Percentiles rank a stretch among this genome's conserved stretches.
phyloP scores from a whole-genome alignment of 2,329 filamentous ascomycete genomes.

The Chrysosporium keratinophilum region DNA sequence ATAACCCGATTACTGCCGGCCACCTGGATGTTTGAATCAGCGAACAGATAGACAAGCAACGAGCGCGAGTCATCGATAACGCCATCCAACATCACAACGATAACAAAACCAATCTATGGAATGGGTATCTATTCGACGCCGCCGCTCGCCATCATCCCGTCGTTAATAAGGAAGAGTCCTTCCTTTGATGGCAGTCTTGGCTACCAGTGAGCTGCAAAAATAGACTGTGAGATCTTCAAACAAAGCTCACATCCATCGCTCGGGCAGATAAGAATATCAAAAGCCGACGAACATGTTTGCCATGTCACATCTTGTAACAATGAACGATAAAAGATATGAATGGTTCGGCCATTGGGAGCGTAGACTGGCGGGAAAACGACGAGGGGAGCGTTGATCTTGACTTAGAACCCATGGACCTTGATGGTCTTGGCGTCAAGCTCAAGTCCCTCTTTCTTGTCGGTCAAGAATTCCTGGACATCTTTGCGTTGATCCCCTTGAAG shows the following conservation, averaged over 20 bases:
- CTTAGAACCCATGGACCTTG: constrained; percentile 56
- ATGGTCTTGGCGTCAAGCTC: constrained; percentile 94
- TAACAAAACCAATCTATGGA: constrained; percentile 4
- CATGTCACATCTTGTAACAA: neutral
- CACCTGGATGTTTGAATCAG: neutral
- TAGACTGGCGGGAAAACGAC: constrained; percentile 32
- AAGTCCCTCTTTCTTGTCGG: constrained; percentile 88
- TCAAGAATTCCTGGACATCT: constrained; percentile 95
- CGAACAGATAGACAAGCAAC: neutral
- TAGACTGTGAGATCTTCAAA: neutral
- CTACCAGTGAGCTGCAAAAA: neutral
- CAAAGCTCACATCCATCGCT: neutral
- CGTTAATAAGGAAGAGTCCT: neutral
- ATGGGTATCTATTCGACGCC: constrained; percentile 37
- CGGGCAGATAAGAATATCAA: neutral
- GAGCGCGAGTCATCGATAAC: constrained; percentile 1
- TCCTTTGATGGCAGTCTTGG: constrained; percentile 10
- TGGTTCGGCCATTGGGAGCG: constrained; percentile 30
- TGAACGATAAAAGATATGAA: constrained; percentile 22
- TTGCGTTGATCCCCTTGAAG: constrained; percentile 98
- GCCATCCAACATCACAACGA: constrained; percentile 1
- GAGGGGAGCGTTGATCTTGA: constrained; percentile 34
- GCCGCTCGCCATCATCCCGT: constrained; percentile 33
- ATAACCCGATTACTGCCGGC: constrained; percentile 4
- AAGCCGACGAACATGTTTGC: neutral